Evolutionary conservation across 176 grass and related monocot genomes (phyloP).

Genomic region (Aegilops umbellulata): DNA sequence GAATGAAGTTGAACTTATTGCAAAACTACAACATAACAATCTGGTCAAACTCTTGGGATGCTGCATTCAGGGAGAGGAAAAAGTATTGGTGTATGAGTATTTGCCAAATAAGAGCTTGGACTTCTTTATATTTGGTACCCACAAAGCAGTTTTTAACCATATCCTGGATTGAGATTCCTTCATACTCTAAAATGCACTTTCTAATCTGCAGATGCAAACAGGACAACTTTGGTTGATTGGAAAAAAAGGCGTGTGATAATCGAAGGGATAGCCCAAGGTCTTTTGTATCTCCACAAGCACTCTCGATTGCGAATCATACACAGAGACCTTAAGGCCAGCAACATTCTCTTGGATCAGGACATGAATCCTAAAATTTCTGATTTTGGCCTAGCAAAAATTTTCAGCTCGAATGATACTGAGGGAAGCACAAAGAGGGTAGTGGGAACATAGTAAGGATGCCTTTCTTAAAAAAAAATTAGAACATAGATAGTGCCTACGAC

Average conservation of each 20-base stretch:
- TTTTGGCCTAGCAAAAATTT: constrained; percentile 41
- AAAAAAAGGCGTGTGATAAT: background rate
- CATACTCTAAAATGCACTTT: background rate
- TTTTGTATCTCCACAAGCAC: constrained; percentile 39
- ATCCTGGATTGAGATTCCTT: background rate
- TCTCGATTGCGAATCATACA: constrained; percentile 25
- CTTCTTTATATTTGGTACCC: constrained; percentile 22
- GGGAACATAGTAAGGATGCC: constrained; percentile 32
- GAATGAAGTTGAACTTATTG: constrained; percentile 32
- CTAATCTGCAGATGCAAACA: constrained; percentile 1
- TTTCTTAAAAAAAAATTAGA: background rate
- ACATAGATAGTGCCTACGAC: background rate
- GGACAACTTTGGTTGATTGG: constrained; percentile 4
- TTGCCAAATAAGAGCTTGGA: constrained; percentile 35
- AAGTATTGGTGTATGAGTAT: constrained; percentile 28
- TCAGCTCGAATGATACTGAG: constrained; percentile 19
- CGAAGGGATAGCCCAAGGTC: constrained; percentile 38
- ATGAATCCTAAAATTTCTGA: constrained; percentile 46
- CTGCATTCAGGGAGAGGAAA: constrained; percentile 21
- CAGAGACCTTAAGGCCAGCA: constrained; percentile 35
- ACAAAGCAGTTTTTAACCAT: background rate
- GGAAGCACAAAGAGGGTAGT: constrained; percentile 35
- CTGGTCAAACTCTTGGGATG: constrained; percentile 2
- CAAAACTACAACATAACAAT: constrained; percentile 33
- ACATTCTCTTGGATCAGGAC: constrained; percentile 28